Evolutionary conservation across 192 early-diverging fungal species (phyloP), one percentile per base, ranked within the genome.

Genomic region (Coemansia javaensis): DNA sequence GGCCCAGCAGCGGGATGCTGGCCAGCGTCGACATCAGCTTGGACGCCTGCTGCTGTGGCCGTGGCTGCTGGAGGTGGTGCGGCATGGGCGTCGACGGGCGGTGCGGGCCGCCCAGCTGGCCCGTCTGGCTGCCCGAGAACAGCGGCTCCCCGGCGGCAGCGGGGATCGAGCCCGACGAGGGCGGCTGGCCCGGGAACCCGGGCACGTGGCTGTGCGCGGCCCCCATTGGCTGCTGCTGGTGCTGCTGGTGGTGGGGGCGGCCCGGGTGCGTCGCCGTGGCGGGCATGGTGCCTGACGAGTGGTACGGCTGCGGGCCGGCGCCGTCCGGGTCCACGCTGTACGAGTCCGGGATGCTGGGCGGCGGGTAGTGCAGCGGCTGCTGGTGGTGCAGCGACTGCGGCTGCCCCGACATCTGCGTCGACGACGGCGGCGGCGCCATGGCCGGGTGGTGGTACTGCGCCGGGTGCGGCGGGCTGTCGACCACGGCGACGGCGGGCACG

Each of bases 1-100:
- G 40, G 13, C 70, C 70, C 4, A 74, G n/a, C 6, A 66, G 17
- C 17, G 70, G 70, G 13, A 74, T 66, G 41, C 59, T 59, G 3
- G 54, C 40, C 63, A 74, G 39, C 31, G 56, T 43, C 20, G 63
- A 30, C 64, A 63, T 63, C 11, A 74, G 36, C 51, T 74, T 74
- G 6, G 63, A 58, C 6, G 39, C 12, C 4, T 37, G 42, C 42
- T 21, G 38, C 7, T 17, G 28, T 6, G 2, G 24, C 24, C 3
- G 24, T 6, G 28, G 10, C 28, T 1, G 28, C 5, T 1, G 28
- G 28, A 7, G 10, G 28, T 30, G 28, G 1, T 5, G 28, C 3
- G 28, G 28, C 28, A 30, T 30, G 1, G 28, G 28, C 28, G 28
- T 30, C 5, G 28, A 9, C 41, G 23, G 32, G 30, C 3, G 14